These are phyloP conservation scores for Lachancea fermentati DNA, from an alignment of 805 yeast species.

Conservation along the genomic window DNA sequence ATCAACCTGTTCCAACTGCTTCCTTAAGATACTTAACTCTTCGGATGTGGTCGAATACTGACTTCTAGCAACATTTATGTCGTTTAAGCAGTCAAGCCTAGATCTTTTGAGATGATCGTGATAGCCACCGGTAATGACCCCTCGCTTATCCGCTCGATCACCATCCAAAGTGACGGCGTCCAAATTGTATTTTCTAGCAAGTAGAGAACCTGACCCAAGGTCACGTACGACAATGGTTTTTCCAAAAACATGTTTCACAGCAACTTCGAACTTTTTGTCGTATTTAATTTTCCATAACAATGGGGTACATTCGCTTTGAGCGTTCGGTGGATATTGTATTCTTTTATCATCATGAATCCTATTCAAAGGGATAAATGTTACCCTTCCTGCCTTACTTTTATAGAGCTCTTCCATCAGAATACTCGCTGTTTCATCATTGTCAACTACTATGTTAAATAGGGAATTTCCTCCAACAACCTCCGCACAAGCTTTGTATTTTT, in stretches of 20 bases:
- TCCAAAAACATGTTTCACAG: constrained; percentile 77
- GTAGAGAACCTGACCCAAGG: constrained; percentile 59
- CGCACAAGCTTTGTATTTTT: constrained; percentile 76
- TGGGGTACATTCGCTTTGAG: constrained; percentile 60
- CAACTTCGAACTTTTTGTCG: constrained; percentile 52
- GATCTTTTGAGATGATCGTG: constrained; percentile 57
- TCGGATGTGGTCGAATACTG: constrained; percentile 21
- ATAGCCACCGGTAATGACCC: constrained; percentile 86
- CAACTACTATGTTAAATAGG: constrained; percentile 84
- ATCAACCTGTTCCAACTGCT: constrained; percentile 42
- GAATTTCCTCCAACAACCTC: constrained; percentile 88
- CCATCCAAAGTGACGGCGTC: constrained; percentile 89
- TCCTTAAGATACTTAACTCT: constrained; percentile 40
- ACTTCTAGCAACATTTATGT: constrained; percentile 44
- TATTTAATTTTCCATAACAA: constrained; percentile 67
- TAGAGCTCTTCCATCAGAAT: constrained; percentile 69
- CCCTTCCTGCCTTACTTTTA: constrained; percentile 70
- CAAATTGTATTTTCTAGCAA: constrained; percentile 54
- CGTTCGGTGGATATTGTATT: constrained; percentile 54
- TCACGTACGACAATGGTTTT: constrained; percentile 71
- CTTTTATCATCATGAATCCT: constrained; percentile 41
- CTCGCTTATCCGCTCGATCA: constrained; percentile 77
- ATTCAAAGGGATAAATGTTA: constrained; percentile 86
- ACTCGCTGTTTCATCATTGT: constrained; percentile 78
- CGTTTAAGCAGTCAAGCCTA: constrained; percentile 63